Evolutionary conservation across 2,329 filamentous ascomycete genomes (phyloP), one percentile per base, ranked within the genome.

Genomic region (Monascus ruber): DNA sequence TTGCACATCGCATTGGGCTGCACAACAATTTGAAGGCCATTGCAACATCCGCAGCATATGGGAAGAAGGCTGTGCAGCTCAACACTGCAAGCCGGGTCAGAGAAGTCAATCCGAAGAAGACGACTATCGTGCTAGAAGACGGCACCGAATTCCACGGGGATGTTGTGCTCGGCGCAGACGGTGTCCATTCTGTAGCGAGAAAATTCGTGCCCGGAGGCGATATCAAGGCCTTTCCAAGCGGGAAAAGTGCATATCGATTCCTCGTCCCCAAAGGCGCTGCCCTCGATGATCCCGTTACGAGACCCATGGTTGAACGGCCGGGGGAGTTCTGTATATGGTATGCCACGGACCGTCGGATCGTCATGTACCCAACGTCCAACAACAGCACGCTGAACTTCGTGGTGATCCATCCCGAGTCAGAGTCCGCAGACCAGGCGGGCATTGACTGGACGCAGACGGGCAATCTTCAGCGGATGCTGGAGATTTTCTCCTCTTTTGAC

Each of bases 191-290:
- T 0, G 40, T 51, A 4, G 47, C 53, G 2, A 44, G 49, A 49
- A 48, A 54, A 38, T 41, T 51, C 44, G 39, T 63, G 41, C 51
- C 35, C 7, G 62, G 45, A 2, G 43, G 37, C 2, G 39, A 40
- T 28, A 50, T 64, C 11, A 58, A 60, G 28, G 58, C 67, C 3
- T 66, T 64, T 33, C 59, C 63, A 1, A 70, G 67, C 3, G 74
- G 74, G 2, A 75, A 76, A 50, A 73, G 68, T 33, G 73, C 74
- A 1, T 79, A 76, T 50, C 65, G 75, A 5, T 79, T 77, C 53
- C 51, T 77, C 4, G 63, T 79, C 0, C 59, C 66, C 0, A 63
- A 65, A 1, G 66, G 73, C 9, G 61, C 59, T 4, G 60, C 63
- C 0, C 41, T 63, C 5, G 58, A 50, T 33, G 66, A 61, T 50